Evolutionary conservation across 2,329 filamentous ascomycete genomes (phyloP).

Genomic region (Colletotrichum limetticola): DNA sequence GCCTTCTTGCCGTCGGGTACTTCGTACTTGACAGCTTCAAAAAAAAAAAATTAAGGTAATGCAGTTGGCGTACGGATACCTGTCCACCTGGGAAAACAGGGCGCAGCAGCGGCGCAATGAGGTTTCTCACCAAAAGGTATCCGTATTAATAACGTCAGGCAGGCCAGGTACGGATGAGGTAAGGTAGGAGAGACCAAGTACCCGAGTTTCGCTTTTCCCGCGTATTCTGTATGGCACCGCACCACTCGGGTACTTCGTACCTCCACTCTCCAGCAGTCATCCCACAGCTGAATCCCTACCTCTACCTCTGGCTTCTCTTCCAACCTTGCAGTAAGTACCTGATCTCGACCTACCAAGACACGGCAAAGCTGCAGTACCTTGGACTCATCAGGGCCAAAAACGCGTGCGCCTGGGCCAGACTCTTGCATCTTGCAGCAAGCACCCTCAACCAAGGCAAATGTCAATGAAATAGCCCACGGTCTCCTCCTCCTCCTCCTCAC

Average conservation of each 20-base stretch:
- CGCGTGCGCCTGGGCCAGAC: constrained; percentile 7
- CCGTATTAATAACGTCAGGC: too few relatives aligned
- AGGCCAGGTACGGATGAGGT: too few relatives aligned
- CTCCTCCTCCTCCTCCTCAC: neutral
- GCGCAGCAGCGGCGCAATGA: constrained; percentile 20
- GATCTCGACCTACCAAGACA: neutral
- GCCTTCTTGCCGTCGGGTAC: neutral
- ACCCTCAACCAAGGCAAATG: constrained; percentile 5
- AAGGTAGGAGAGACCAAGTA: neutral
- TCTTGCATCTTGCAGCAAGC: neutral
- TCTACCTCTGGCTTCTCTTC: neutral
- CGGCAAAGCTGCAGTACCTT: neutral
- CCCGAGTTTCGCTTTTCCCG: constrained; percentile 6
- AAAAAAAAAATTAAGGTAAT: neutral
- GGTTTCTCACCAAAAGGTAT: neutral
- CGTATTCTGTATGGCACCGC: constrained; percentile 14
- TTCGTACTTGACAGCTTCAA: too few relatives aligned
- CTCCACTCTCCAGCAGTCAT: neutral
- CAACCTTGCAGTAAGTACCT: neutral
- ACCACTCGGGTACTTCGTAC: neutral
- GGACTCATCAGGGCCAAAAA: constrained; percentile 7
- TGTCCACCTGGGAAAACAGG: constrained; percentile 26
- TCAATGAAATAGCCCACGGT: neutral
- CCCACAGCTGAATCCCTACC: constrained; percentile 10
- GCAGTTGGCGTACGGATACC: neutral